A percentile compares a stretch with the other conserved stretches of the same genome.
Conservation (phyloP, 495 filamentous ascomycete genomes). For the Parachaetomium inaequale region DNA sequence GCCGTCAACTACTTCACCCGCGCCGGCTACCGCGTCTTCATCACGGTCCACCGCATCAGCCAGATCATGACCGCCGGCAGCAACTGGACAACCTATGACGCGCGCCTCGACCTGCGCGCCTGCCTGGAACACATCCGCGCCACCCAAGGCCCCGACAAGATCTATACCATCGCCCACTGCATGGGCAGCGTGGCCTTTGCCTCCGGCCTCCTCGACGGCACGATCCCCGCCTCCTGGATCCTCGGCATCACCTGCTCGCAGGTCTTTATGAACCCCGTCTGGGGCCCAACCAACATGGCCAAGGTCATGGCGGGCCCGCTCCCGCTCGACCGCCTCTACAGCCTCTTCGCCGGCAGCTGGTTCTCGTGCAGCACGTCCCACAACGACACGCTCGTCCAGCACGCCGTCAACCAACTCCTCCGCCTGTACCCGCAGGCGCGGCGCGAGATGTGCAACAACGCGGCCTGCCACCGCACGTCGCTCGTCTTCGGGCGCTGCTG, state of each 20-base stretch:
- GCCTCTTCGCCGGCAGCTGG: slow-evolving; percentile 47
- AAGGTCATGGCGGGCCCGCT: slow-evolving; percentile 52
- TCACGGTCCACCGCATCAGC: slow-evolving; percentile 60
- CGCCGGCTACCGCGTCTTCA: slow-evolving; percentile 56
- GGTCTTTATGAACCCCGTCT: slow-evolving; percentile 64
- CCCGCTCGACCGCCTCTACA: slow-evolving; percentile 45
- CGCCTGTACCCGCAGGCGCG: slow-evolving; percentile 56
- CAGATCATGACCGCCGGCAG: slow-evolving; percentile 51
- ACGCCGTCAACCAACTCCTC: slow-evolving; percentile 52
- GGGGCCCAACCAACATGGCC: slow-evolving; percentile 53
- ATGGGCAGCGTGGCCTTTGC: slow-evolving; percentile 60
- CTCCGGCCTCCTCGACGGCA: slow-evolving; percentile 61
- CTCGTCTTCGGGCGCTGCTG: slow-evolving; percentile 64
- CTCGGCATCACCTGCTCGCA: slow-evolving; percentile 59
- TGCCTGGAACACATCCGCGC: slow-evolving; percentile 53
- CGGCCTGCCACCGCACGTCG: slow-evolving; percentile 56
- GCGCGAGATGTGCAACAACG: slow-evolving; percentile 60
- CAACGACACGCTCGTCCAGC: slow-evolving; percentile 51
- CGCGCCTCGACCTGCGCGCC: slow-evolving; percentile 58
- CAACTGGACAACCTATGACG: slow-evolving; percentile 58
- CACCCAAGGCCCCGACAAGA: slow-evolving; percentile 31
- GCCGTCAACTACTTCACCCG: slow-evolving; percentile 61
- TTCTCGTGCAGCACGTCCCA: slow-evolving; percentile 48
- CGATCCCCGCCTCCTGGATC: slow-evolving; percentile 56
- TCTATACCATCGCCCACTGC: slow-evolving; percentile 65